Evolutionary conservation across 139 green algal species (phyloP), one percentile per base, ranked within the genome.

Genomic region (Picochlorum sp.): DNA sequence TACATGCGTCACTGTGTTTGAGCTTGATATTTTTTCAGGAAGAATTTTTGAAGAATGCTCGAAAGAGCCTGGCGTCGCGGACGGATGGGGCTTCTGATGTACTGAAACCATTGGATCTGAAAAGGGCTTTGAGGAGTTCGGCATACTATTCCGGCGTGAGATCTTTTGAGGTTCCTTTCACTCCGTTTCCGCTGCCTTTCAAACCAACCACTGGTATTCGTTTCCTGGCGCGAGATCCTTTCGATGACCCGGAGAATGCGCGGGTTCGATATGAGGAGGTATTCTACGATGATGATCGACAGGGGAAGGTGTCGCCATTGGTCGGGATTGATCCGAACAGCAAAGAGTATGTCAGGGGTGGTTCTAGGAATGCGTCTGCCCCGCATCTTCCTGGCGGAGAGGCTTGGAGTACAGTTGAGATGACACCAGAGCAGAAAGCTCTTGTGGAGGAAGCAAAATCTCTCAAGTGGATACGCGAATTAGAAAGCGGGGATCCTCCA

Each of bases 371-470:
- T 20, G 6, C 16, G 18, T 79, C 72, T 26, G 60, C 73, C 49
- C 84, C 83, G 0, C 90, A 86, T 69, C 65, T 78, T 9, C 83
- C 84, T 54, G 84, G 84, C 79, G 13, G 60, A 20, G 7, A 26
- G 47, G 23, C 15, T 5, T 63, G 37, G 18, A 37, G 44, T 61
- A 74, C 63, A 45, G 59, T 66, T 7, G 73, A 76, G 9, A 71
- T 73, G 0, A 37, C 60, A 6, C 58, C 70, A 2, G 82, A 82
- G 18, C 73, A 76, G 10, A 26, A 9, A 20, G n/a, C 18, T 26
- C n/a, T 54, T 20, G 11, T 54, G 15, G 68, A 63, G 6, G 76
- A 83, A 47, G 83, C 83, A 3, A 54, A 41, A 24, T 81, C 56
- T 7, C 80, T 81, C 0, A 24, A 49, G 2, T 89, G 83, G 83